Conservation (phyloP, 2,329 filamentous ascomycete genomes). For the Monosporascus cannonballus region DNA sequence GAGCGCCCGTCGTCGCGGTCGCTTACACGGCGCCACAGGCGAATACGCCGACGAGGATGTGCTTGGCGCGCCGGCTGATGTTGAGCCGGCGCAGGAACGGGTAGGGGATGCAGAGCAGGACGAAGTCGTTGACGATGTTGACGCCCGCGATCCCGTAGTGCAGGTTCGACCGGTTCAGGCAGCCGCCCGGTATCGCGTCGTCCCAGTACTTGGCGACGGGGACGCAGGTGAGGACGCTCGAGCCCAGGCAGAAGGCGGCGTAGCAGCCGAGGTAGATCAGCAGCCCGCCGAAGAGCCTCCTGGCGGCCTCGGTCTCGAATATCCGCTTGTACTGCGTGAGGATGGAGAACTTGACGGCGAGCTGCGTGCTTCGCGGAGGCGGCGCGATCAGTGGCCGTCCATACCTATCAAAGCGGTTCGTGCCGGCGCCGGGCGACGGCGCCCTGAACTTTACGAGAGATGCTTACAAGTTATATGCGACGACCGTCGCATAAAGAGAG, state of each 20-base stretch:
- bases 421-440: too few species aligned
- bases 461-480: constrained; percentile 15
- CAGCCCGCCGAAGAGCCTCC: constrained; percentile 15
- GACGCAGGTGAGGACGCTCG: constrained; percentile 17
- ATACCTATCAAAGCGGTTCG: too few species aligned
- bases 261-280: constrained; percentile 17
- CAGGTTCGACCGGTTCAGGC: constrained; percentile 16
- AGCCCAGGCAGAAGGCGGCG: constrained; percentile 12
- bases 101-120: constrained; percentile 21
- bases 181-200: constrained; percentile 15
- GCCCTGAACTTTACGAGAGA: neutral
- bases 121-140: constrained; percentile 27
- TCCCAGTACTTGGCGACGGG: constrained; percentile 23
- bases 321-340: constrained; percentile 23
- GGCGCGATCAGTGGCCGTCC: neutral
- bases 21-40: constrained; percentile 32
- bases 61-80: constrained; percentile 29
- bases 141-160: constrained; percentile 24
- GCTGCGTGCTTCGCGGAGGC: constrained; percentile 6
- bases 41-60: constrained; percentile 34
- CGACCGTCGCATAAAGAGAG: constrained; percentile 16
- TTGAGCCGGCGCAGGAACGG: constrained; percentile 30
- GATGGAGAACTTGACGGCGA: constrained; percentile 23
- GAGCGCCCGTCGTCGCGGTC: too few species aligned
- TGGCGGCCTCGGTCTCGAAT: constrained; percentile 13